Conservation (phyloP, 106 monocot species). For the Allium cepa region DNA sequence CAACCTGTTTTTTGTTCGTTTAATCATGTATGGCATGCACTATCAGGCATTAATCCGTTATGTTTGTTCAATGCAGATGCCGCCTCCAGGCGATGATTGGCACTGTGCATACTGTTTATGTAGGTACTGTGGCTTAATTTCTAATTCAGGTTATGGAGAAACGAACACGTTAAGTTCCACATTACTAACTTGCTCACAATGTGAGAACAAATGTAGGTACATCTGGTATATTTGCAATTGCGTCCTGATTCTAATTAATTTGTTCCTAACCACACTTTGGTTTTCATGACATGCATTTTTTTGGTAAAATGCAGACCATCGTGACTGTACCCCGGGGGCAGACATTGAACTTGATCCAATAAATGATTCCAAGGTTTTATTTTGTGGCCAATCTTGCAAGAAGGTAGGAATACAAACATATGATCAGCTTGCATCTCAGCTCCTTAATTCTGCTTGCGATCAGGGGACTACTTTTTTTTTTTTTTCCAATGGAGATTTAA, state of each 20-base stretch:
- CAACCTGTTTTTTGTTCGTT: not conserved
- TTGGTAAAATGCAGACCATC: constrained; percentile 45
- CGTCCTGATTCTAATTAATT: not conserved
- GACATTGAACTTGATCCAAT: constrained; percentile 24
- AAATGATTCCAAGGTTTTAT: constrained; percentile 23
- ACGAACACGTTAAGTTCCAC: constrained; percentile 1
- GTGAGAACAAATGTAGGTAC: constrained; percentile 64
- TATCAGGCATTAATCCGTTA: not conserved
- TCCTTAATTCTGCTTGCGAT: not conserved
- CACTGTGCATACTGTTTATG: constrained; percentile 72
- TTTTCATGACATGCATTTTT: constrained; percentile 6
- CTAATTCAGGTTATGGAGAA: constrained; percentile 5
- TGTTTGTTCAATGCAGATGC: constrained; percentile 34
- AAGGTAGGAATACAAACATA: constrained; percentile 6
- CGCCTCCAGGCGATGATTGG: constrained; percentile 71
- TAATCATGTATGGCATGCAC: not conserved
- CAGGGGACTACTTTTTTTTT: not conserved
- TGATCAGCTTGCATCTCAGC: not conserved
- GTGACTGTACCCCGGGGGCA: constrained; percentile 47
- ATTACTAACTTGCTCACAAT: constrained; percentile 63
- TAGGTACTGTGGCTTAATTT: constrained; percentile 56
- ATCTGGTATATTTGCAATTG: not conserved
- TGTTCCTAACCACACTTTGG: not conserved
- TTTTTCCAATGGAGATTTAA: not conserved
- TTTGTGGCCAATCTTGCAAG: constrained; percentile 31